These are phyloP conservation scores for Phanerochaete sordida DNA, from an alignment of 768 basidiomycete species.

Conservation along the genomic window DNA sequence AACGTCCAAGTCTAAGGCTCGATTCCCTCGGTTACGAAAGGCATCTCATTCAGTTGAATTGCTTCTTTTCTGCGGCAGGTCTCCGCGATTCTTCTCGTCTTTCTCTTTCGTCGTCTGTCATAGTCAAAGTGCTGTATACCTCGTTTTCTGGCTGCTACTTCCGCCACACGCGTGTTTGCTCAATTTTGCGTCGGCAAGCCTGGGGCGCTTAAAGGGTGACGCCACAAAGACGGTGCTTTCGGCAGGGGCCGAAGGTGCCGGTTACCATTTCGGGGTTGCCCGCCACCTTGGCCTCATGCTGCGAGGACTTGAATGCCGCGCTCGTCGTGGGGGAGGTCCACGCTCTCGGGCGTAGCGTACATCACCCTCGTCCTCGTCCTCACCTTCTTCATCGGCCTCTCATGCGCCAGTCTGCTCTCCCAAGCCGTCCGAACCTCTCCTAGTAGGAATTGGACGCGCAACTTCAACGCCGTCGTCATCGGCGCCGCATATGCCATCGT, in stretches of 20 bases:
- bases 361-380: constrained; percentile 28
- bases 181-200: no score
- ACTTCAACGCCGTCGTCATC: constrained; percentile 67
- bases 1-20: constrained; percentile 26
- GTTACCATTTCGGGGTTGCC: neutral
- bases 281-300: neutral
- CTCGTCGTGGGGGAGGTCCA: constrained; percentile 37
- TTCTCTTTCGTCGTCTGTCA: neutral
- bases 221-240: constrained; percentile 4
- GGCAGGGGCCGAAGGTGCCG: neutral
- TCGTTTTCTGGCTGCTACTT: no score
- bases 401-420: constrained; percentile 60
- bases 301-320: neutral
- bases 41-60: neutral
- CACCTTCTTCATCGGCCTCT: constrained; percentile 49
- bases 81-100: neutral
- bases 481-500: constrained; percentile 68
- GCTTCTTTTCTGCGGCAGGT: constrained; percentile 4
- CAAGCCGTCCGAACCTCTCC: constrained; percentile 71
- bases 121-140: neutral
- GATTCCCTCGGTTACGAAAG: neutral
- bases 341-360: constrained; percentile 55
- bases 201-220: neutral
- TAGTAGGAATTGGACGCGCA: constrained; percentile 49
- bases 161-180: no score